phyloP scores from a whole-genome alignment of 306 rosid genomes.

The Alnus glutinosa region DNA sequence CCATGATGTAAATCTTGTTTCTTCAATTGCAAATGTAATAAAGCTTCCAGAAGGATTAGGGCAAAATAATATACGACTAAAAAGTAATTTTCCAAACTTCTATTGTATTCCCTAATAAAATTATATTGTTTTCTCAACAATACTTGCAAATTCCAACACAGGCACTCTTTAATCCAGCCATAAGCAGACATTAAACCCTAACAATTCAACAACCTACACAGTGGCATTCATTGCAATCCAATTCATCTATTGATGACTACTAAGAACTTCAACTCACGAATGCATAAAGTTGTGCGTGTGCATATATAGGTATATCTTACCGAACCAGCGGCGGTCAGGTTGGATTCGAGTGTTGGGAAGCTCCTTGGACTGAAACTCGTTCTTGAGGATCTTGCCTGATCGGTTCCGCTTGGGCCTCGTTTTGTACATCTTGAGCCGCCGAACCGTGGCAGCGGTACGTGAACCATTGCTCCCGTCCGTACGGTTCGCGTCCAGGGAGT shows the following conservation, averaged over 20 bases:
- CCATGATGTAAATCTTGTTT: too few species aligned
- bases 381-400: slow-evolving; percentile 53
- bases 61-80: too few species aligned
- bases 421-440: slow-evolving; percentile 89
- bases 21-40: too few species aligned
- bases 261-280: neutral
- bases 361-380: slow-evolving; percentile 70
- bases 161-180: neutral
- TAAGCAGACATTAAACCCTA: neutral
- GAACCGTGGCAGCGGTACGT: slow-evolving; percentile 85
- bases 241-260: neutral
- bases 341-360: slow-evolving; percentile 77
- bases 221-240: neutral
- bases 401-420: slow-evolving; percentile 66
- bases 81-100: too few species aligned
- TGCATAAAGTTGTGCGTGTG: too few species aligned
- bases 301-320: slow-evolving; percentile 35
- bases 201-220: neutral
- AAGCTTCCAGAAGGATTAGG: too few species aligned
- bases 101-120: too few species aligned
- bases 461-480: slow-evolving; percentile 39
- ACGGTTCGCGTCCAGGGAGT: slow-evolving; percentile 80
- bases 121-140: too few species aligned
- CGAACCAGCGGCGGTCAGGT: slow-evolving; percentile 93
- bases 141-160: too few species aligned